Evolutionary conservation across 2,329 filamentous ascomycete species (phyloP).

Genomic region (Stagonosporopsis cucurbitacearum): DNA sequence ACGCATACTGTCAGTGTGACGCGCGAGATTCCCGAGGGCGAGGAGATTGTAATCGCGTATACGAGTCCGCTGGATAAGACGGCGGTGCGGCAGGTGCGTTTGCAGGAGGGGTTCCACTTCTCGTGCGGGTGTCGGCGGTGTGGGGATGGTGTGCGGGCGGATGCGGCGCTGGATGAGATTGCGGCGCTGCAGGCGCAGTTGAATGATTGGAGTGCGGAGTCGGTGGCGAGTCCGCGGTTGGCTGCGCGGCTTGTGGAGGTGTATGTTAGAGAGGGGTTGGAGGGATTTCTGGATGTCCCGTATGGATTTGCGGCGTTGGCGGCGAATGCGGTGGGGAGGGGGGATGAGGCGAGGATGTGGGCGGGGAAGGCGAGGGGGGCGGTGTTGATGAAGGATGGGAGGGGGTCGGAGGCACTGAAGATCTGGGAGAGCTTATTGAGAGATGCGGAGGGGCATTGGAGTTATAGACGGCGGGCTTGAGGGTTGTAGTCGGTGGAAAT

Average conservation of each 20-base stretch:
- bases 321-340: slow-evolving; percentile 45
- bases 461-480: slow-evolving; percentile 22
- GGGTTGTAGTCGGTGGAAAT: background rate
- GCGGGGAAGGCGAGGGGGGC: slow-evolving; percentile 45
- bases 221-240: slow-evolving; percentile 26
- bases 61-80: slow-evolving; percentile 47
- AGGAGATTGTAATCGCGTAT: slow-evolving; percentile 54
- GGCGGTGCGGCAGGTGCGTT: slow-evolving; percentile 37
- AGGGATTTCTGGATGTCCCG: slow-evolving; percentile 50
- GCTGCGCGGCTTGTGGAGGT: slow-evolving; percentile 45
- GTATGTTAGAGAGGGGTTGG: slow-evolving; percentile 47
- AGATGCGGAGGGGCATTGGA: slow-evolving; percentile 44
- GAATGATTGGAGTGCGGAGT: slow-evolving; percentile 39
- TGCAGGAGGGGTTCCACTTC: slow-evolving; percentile 50
- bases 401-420: slow-evolving; percentile 36
- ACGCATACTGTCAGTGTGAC: slow-evolving; percentile 51
- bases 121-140: slow-evolving; percentile 51
- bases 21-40: slow-evolving; percentile 41
- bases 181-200: slow-evolving; percentile 37
- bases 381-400: slow-evolving; percentile 48
- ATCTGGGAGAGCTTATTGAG: slow-evolving; percentile 44
- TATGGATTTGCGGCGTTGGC: slow-evolving; percentile 52
- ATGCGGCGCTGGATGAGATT: slow-evolving; percentile 41
- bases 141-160: slow-evolving; percentile 30
- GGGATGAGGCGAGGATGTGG: slow-evolving; percentile 37